Evolutionary conservation across 257 asterid species (phyloP), one percentile per base, ranked within the genome.

Genomic region (Perilla frutescens): DNA sequence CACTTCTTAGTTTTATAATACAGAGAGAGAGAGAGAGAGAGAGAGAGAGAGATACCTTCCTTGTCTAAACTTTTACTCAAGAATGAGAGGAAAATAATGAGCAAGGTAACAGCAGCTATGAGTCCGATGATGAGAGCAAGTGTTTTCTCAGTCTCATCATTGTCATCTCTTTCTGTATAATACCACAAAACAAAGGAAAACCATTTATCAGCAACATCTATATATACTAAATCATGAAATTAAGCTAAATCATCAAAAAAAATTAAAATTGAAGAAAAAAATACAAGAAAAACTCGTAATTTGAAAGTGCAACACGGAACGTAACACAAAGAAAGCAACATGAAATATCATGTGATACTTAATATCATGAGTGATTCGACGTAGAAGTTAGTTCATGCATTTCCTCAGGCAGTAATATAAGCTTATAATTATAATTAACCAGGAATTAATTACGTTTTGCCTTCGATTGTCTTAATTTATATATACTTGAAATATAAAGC

Each of bases 131-230:
- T 45, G 13, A 65, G 58, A 15, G 71, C 71, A 65, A 65, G 71
- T 47, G 71, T 47, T 65, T 65, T 65, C 31, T 65, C 70, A 5
- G 70, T 45, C 58, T 65, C 70, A 47, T 65, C 70, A 47, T 65
- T 47, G 13, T 32, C 58, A 45, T 65, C 57, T 7, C 57, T 45
- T 13, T 45, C 71, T 65, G 54, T 31, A 64, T 9, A 29, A 56
- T 8, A 29, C 34, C 62, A 56, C 62, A 26, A 56, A 55, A 55
- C 37, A 20, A 26, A 55, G 12, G 8, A 14, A 51, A 20, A 20
- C 26, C 37, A 34, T 34, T 34, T 34, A 34, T 20, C 26, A 20
- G 26, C 26, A 20, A 20, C 26, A 20, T 20, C 26, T 20, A 20
- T 20, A 20, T 20, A 20, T 20, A 20, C 26, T 20, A 20, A 20